phyloP scores from a whole-genome alignment of 495 filamentous ascomycete species.

The Neurospora sp. region DNA sequence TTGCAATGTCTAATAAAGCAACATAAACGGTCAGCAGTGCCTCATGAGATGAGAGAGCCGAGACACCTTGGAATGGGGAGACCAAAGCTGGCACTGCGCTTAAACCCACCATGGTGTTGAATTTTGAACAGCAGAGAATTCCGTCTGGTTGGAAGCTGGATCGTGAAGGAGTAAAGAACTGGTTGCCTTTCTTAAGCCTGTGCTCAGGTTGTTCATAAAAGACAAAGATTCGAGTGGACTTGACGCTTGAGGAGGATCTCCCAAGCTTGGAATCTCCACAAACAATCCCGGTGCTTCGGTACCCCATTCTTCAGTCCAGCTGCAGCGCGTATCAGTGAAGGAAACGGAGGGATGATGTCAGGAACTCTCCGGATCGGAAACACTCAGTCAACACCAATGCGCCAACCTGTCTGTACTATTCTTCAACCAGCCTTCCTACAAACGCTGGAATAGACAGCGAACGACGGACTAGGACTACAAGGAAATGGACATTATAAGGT shows the following conservation, averaged over 20 bases:
- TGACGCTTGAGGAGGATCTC: not conserved
- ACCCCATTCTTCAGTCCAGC: not conserved
- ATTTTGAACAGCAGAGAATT: not conserved
- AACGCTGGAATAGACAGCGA: not conserved
- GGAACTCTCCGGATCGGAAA: not conserved
- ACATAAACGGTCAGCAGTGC: not conserved
- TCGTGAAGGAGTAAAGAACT: not conserved
- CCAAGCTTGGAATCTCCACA: not conserved
- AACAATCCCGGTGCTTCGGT: not conserved
- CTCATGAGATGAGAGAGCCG: not conserved
- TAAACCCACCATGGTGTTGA: slow-evolving; percentile 4
- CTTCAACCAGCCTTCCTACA: not conserved
- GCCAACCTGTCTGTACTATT: not conserved
- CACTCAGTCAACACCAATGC: not conserved
- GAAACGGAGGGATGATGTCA: not conserved
- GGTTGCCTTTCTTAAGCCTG: not conserved
- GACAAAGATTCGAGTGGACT: not conserved
- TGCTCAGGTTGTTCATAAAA: not conserved
- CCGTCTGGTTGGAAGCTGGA: not conserved
- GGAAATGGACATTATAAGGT: not conserved
- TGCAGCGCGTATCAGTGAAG: not conserved
- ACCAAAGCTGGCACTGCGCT: not conserved
- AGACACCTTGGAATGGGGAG: not conserved
- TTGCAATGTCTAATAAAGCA: slow-evolving; percentile 31
- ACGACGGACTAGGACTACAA: not conserved